Conservation (phyloP, 2,329 filamentous ascomycete genomes). For the Tolypocladium amazonense region DNA sequence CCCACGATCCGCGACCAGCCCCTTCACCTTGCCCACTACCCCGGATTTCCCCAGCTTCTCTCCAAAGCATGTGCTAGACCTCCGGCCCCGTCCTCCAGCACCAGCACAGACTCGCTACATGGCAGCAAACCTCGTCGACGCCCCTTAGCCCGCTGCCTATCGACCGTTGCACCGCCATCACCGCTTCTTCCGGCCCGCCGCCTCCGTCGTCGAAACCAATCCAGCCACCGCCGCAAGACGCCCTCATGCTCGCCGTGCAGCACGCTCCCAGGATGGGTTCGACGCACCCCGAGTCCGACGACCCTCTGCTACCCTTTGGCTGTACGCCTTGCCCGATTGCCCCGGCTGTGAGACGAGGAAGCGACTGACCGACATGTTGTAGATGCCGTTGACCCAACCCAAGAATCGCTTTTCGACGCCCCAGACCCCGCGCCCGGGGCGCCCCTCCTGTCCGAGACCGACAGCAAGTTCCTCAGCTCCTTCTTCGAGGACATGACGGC, state of each 20-base stretch:
- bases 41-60: slow-evolving; percentile 10
- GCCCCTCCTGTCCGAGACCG: slow-evolving; percentile 53
- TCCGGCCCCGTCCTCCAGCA: not conserved
- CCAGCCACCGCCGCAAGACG: slow-evolving; percentile 16
- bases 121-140: not conserved
- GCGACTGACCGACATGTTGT: slow-evolving; percentile 6
- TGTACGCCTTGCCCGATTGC: slow-evolving; percentile 38
- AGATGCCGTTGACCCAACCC: slow-evolving; percentile 35
- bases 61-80: slow-evolving; percentile 1
- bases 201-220: not conserved
- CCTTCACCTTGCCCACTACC: slow-evolving; percentile 8
- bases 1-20: slow-evolving; percentile 3
- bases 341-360: slow-evolving; percentile 8
- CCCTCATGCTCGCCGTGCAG: slow-evolving; percentile 47
- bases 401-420: slow-evolving; percentile 39
- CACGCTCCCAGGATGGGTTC: slow-evolving; percentile 47
- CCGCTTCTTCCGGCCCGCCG: not conserved
- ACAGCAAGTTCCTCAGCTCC: slow-evolving; percentile 44
- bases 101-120: not conserved
- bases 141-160: not conserved
- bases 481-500: slow-evolving; percentile 47
- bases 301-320: slow-evolving; percentile 52
- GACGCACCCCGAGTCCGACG: slow-evolving; percentile 36
- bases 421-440: slow-evolving; percentile 55
- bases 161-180: not conserved